Evolutionary conservation across 164 flowering plant species (phyloP), one percentile per base, ranked within the genome.

Genomic region (Nymphaea thermarum): DNA sequence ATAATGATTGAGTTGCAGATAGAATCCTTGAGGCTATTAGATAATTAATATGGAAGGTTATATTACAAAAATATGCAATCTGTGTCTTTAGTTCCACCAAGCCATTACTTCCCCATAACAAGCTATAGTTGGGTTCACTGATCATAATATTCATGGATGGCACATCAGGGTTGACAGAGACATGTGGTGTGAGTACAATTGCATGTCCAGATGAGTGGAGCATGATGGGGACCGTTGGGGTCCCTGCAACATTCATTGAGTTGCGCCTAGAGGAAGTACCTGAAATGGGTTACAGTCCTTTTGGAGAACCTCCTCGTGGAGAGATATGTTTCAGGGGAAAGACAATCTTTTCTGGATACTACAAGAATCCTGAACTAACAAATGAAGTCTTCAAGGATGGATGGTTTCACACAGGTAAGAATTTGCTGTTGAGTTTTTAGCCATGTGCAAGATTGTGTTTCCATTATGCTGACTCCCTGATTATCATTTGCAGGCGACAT

Each of bases 401-500:
- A 17, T 95, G 99, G 99, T 95, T 90, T 77, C 96, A 95, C 66
- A 95, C 98, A 83, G 99, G 99, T 90, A 17, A 62, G 57, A 44
- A 62, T 25, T 25, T 17, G 7, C 3, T 11, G 10, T 55, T 55
- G 60, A 55, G 16, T 55, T 55, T 55, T 1, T 55, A 8, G 10
- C 10, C 2, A 16, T 10, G 12, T 55, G 64, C 42, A 62, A 62
- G 64, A 10, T 17, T 4, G 64, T 17, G 11, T 62, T 62, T 62
- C 16, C n/a, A 6, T 41, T 3, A 8, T 41, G 7, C 64, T 6
- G 64, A 62, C n/a, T 17, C 17, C 7, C n/a, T 17, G 14, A 15
- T 8, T 62, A 17, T 10, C 5, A 10, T 41, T 17, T 62, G 41
- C 83, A 94, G 97, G 98, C 15, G 98, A 94, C 72, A 91, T 94